Evolutionary conservation across 352 stramenopile species (phyloP), one percentile per base, ranked within the genome.

Genomic region (Pythium oligandrum): DNA sequence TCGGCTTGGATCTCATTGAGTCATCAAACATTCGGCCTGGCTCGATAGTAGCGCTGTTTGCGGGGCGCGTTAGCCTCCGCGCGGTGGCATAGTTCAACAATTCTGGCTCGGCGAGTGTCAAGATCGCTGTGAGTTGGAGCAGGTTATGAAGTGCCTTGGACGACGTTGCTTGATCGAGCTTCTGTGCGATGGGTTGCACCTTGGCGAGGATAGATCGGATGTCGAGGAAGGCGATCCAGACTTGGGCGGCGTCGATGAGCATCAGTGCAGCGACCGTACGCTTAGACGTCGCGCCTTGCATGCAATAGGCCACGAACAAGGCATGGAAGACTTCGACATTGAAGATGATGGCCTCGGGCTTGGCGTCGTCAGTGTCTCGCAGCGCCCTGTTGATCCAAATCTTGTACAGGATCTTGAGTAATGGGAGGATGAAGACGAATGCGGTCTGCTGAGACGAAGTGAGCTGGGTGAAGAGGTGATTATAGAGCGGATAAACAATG

Each of bases 341-440:
- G 11, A 66, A 61, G 3, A 71, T 52, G 0, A 71, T 47, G 12
- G 52, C 17, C 17, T 68, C 66, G 7, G 68, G 64, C 11, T 66
- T 81, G 10, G 48, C 47, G 35, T 72, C 68, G 43, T 73, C 61
- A 3, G 17, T 48, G 35, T 58, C 57, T 4, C 4, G 9, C 10
- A 67, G 49, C 47, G 53, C 17, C 33, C 50, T 40, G 47, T 63
- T 66, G 35, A 83, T 70, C 50, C 64, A 61, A 53, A 77, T 73
- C 47, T 78, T 77, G 33, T 55, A 55, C 0, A 50, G 36, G 33
- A 83, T 56, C 48, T 81, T 83, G 26, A 81, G 59, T 33, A 77
- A 42, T 9, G 65, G 68, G 9, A 83, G 59, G 6, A 83, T 2
- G 30, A 72, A n/a, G 4, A 59, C 30, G 35, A 51, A 46, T 1